Percentiles rank a stretch among this genome's conserved stretches.
Evolutionary conservation across 164 flowering plant genomes (phyloP).

Genomic region (Taxillus chinensis): DNA sequence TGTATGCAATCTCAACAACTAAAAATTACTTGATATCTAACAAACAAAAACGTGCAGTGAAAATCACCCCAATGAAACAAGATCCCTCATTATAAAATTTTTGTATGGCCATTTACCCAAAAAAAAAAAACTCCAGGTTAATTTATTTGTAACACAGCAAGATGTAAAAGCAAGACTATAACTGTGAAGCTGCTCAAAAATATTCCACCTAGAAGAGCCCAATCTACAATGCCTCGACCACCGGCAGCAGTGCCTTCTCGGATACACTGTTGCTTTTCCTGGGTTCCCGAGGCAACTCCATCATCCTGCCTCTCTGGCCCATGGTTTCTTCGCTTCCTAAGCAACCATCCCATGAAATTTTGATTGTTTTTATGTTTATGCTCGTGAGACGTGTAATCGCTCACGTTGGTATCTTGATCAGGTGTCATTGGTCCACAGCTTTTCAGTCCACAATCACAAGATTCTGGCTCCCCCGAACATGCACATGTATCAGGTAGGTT

Average conservation of each 20-base stretch:
- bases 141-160: conserved; percentile 13
- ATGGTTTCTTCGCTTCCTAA: conserved; percentile 40
- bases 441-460: conserved; percentile 38
- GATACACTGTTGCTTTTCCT: conserved; percentile 9
- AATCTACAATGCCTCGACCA: conserved; percentile 33
- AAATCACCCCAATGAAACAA: no score
- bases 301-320: conserved; percentile 11
- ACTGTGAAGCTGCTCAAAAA: conserved; percentile 43
- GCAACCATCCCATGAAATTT: conserved; percentile 33
- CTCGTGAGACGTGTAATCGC: conserved; percentile 7
- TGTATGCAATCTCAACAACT: no score
- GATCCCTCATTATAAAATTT: no score
- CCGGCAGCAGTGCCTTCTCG: neutral
- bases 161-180: conserved; percentile 27
- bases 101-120: no score
- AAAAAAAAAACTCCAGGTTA: neutral
- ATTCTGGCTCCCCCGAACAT: conserved; percentile 22
- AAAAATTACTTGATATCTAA: no score
- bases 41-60: no score
- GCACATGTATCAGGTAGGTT: conserved; percentile 17
- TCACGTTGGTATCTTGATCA: conserved; percentile 8
- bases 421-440: conserved; percentile 20
- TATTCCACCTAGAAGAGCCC: conserved; percentile 50
- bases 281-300: conserved; percentile 6
- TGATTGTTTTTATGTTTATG: conserved; percentile 17